Percentiles rank a stretch among this genome's conserved stretches.
Conservation (phyloP, 2,329 filamentous ascomycete species). For the Epichloe hybrida region DNA sequence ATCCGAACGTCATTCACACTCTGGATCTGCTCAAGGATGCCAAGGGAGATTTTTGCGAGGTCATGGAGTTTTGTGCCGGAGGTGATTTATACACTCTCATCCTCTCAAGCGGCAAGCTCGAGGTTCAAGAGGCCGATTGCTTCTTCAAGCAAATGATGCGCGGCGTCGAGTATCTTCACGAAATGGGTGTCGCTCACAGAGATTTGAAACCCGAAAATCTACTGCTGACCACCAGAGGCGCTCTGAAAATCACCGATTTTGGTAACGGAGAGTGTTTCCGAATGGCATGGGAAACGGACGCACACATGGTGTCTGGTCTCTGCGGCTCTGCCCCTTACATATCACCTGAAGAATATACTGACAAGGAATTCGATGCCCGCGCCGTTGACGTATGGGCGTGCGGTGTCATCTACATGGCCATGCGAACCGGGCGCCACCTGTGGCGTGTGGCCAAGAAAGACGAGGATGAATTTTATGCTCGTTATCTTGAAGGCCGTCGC, state of each 20-base stretch:
- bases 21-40: conserved; percentile 89
- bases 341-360: conserved; percentile 87
- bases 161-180: conserved; percentile 96
- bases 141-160: conserved; percentile 99
- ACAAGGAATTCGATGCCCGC: conserved; percentile 90
- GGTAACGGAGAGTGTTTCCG: conserved; percentile 98
- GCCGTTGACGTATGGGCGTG: conserved; percentile 99
- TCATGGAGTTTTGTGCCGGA: conserved; percentile 98
- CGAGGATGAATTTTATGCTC: conserved; percentile 92
- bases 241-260: conserved; percentile 95
- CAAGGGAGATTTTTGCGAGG: conserved; percentile 96
- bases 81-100: conserved; percentile 93
- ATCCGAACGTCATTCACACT: conserved; percentile 97
- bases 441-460: conserved; percentile 97
- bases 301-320: conserved; percentile 94
- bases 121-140: conserved; percentile 87
- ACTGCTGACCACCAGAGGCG: conserved; percentile 80
- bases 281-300: conserved; percentile 98
- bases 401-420: conserved; percentile 99
- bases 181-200: conserved; percentile 96
- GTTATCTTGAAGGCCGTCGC: conserved; percentile 82
- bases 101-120: conserved; percentile 79
- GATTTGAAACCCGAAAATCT: conserved; percentile 96
- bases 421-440: conserved; percentile 88
- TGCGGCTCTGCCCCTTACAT: conserved; percentile 97